Percentiles rank a stretch among this genome's conserved stretches.
Evolutionary conservation across 2,329 filamentous ascomycete species (phyloP).

Genomic region (Aspergillus ochraceoroseus): DNA sequence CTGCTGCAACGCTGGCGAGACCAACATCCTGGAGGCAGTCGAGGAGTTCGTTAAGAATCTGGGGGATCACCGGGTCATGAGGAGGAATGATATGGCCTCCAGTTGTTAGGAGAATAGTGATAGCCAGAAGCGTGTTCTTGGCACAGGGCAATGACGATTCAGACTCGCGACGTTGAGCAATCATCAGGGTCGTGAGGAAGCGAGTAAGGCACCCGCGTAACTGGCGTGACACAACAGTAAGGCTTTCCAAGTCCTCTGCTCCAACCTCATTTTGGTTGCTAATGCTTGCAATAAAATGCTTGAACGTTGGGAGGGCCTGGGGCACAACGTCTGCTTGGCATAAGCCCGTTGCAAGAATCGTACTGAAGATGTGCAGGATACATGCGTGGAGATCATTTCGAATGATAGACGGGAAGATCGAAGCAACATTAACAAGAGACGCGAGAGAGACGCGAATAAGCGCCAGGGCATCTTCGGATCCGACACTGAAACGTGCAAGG

Average conservation of each 20-base stretch:
- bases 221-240: slow-evolving; percentile 58
- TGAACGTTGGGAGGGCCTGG: slow-evolving; percentile 82
- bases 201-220: slow-evolving; percentile 75
- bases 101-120: slow-evolving; percentile 81
- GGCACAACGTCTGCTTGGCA: slow-evolving; percentile 89
- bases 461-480: slow-evolving; percentile 72
- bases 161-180: slow-evolving; percentile 50
- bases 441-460: slow-evolving; percentile 76
- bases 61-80: slow-evolving; percentile 67
- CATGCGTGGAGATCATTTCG: slow-evolving; percentile 94
- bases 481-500: slow-evolving; percentile 68
- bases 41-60: slow-evolving; percentile 72
- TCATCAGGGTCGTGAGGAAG: slow-evolving; percentile 65
- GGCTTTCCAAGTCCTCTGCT: slow-evolving; percentile 29
- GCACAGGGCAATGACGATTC: slow-evolving; percentile 79
- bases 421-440: slow-evolving; percentile 86
- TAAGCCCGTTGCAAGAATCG: slow-evolving; percentile 77
- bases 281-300: slow-evolving; percentile 79
- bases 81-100: slow-evolving; percentile 68
- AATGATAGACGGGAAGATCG: slow-evolving; percentile 94
- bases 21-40: slow-evolving; percentile 66
- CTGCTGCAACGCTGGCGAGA: slow-evolving; percentile 76
- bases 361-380: slow-evolving; percentile 93
- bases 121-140: slow-evolving; percentile 84
- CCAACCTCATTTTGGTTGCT: slow-evolving; percentile 37